Base-by-base conservation (phyloP, 1,284 basidiomycete species). In the Stygiomarasmius scandens region DNA sequence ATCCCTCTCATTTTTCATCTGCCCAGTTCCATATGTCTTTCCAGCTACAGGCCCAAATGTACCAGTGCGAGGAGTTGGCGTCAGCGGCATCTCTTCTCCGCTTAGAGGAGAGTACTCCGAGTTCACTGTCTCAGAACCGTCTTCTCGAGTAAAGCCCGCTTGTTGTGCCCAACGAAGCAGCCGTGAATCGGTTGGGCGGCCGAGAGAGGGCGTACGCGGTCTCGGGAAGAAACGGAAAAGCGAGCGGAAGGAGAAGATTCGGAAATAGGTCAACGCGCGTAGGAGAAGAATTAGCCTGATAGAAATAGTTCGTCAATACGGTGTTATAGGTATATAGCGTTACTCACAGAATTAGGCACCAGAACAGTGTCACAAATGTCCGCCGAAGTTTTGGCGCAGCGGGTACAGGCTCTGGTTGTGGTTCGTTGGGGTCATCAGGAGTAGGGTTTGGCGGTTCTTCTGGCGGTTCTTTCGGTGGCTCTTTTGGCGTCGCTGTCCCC, bases 181-280 rank as follows among this genome's bases (percentile, higher is more conserved):
- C 16, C 47, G 19, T 25, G 47, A 14, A 6, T n/a, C 47, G 10
- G 54, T 19, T 16, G 46, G 46, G 3, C 19, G 19, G 27, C 46
- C 46, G 32, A 55, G 20, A 43, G 47, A 49, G 2, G 24, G 51
- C 23, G 14, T 36, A 24, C 34, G 56, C 74, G 38, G 38, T 41
- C 38, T 41, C 11, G n/a, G 4, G 38, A 41, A 19, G 38, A 16
- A 41, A 19, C 38, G 38, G 6, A 19, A 5, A 19, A 19, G 6
- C 8, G 14, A 16, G n/a, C 38, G 38, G 38, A 41, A 41, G 16
- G 6, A 9, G 38, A 41, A n/a, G 38, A 41, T 19, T n/a, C 16
- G 4, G 4, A 41, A 4, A 16, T 41, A 41, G 38, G 38, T 9
- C 8, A 41, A 16, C 8, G 16, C n/a, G 16, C 38, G n/a, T 5